Evolutionary conservation across 1,284 basidiomycete species (phyloP).

Genomic region (Malassezia slooffiae): DNA sequence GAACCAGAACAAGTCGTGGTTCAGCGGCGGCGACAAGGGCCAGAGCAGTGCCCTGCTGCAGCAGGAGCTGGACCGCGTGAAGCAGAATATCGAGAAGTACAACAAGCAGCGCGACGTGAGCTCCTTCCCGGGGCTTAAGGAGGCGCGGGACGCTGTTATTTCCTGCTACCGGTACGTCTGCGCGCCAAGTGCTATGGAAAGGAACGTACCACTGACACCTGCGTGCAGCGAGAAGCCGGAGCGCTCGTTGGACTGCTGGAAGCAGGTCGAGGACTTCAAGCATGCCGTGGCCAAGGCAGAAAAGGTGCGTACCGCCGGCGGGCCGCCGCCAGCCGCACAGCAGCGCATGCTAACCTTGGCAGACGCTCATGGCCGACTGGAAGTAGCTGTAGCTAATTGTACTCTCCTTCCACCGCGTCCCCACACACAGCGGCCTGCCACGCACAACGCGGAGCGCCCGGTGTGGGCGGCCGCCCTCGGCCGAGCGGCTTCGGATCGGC

Average conservation of each 20-base stretch:
- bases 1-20: conserved; percentile 22
- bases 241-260: conserved; percentile 64
- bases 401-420: too few relatives aligned
- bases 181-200: too few relatives aligned
- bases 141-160: conserved; percentile 55
- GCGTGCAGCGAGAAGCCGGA: conserved; percentile 56
- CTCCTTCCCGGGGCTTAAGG: conserved; percentile 55
- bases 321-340: too few relatives aligned
- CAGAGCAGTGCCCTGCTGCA: conserved; percentile 32
- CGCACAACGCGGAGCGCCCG: too few relatives aligned
- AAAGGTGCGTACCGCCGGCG: conserved; percentile 47
- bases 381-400: too few relatives aligned
- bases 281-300: conserved; percentile 59
- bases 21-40: conserved; percentile 23
- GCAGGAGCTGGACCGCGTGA: conserved; percentile 36
- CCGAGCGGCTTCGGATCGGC: too few relatives aligned
- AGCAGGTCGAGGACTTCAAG: conserved; percentile 63
- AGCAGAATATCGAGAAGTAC: conserved; percentile 61
- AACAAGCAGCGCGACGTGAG: conserved; percentile 54
- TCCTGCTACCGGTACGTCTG: conserved; percentile 61
- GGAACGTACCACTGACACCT: background rate
- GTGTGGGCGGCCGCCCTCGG: too few relatives aligned
- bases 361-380: conserved; percentile 6
- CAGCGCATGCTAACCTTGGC: background rate
- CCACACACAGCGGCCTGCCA: too few relatives aligned